Evolutionary conservation across 192 early-diverging fungal species (phyloP).

Genomic region (Diversispora eburnea): DNA sequence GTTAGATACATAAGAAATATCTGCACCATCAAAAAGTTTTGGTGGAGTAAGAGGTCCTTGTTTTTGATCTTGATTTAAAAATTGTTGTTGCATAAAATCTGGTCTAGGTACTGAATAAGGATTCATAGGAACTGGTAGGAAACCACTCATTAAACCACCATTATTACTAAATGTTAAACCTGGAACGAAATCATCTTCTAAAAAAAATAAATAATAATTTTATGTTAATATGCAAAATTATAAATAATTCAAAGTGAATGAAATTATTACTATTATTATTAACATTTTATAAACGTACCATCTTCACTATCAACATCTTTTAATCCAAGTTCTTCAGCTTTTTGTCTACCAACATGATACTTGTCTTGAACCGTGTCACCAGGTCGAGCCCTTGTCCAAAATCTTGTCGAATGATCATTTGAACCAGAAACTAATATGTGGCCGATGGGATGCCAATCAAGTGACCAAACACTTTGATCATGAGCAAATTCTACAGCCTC

Average conservation of each 20-base stretch:
- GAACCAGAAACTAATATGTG: slow-evolving; percentile 91
- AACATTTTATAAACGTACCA: not conserved
- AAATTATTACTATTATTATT: no score
- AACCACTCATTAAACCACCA: not conserved
- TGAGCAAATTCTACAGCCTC: slow-evolving; percentile 71
- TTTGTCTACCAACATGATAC: slow-evolving; percentile 50
- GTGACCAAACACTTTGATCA: slow-evolving; percentile 85
- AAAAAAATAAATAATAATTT: not conserved
- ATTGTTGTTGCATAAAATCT: not conserved
- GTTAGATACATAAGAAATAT: not conserved
- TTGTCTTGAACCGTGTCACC: slow-evolving; percentile 62
- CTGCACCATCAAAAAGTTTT: not conserved
- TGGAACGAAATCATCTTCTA: not conserved
- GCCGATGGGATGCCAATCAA: slow-evolving; percentile 97
- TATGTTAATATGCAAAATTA: not conserved
- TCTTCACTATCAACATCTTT: slow-evolving; percentile 31
- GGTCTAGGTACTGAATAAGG: not conserved
- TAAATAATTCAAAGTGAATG: not conserved
- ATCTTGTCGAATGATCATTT: slow-evolving; percentile 94
- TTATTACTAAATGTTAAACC: slow-evolving; percentile 12
- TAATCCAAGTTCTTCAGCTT: slow-evolving; percentile 44
- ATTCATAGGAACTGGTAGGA: not conserved
- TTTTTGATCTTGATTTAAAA: not conserved
- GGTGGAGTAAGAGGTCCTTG: not conserved
- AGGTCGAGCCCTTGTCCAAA: slow-evolving; percentile 93